Evolutionary conservation across 371 early-diverging fungal species (phyloP).

Genomic region (Furculomyces boomerangus): DNA sequence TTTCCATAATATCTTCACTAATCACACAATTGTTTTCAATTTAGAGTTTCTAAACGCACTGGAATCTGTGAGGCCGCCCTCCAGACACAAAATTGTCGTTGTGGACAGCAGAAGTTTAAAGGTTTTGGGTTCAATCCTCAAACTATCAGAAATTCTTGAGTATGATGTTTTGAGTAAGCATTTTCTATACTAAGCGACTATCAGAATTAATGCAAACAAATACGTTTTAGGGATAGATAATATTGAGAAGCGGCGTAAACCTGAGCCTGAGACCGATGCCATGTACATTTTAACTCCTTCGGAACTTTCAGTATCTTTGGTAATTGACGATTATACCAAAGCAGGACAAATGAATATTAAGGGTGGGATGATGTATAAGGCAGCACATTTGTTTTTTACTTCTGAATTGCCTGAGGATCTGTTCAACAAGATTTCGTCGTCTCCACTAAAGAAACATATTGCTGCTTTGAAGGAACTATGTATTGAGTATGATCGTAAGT

Average conservation of each 20-base stretch:
- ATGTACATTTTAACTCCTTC: slow-evolving; percentile 81
- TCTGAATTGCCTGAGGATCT: slow-evolving; percentile 38
- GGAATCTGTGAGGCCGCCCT: slow-evolving; percentile 15
- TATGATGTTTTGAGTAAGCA: slow-evolving; percentile 41
- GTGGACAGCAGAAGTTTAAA: slow-evolving; percentile 38
- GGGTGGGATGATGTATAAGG: slow-evolving; percentile 40
- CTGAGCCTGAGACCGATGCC: slow-evolving; percentile 72
- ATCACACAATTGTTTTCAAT: too few species aligned
- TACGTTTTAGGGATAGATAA: slow-evolving; percentile 36
- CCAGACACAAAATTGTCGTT: slow-evolving; percentile 39
- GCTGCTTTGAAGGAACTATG: slow-evolving; percentile 56
- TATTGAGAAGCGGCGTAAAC: slow-evolving; percentile 58
- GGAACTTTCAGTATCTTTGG: slow-evolving; percentile 41
- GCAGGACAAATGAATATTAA: slow-evolving; percentile 9
- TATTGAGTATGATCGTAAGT: slow-evolving; percentile 38
- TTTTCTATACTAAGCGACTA: neutral
- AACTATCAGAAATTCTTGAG: slow-evolving; percentile 41
- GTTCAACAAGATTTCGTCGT: slow-evolving; percentile 37
- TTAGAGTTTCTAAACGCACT: slow-evolving; percentile 35
- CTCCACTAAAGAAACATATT: slow-evolving; percentile 36
- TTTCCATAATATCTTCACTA: too few species aligned
- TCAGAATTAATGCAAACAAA: neutral
- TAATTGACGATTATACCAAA: slow-evolving; percentile 62
- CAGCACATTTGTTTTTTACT: slow-evolving; percentile 64
- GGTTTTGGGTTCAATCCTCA: slow-evolving; percentile 34